Evolutionary conservation across 2,329 filamentous ascomycete genomes (phyloP), one percentile per base, ranked within the genome.

Genomic region (Aspergillus caelatus): DNA sequence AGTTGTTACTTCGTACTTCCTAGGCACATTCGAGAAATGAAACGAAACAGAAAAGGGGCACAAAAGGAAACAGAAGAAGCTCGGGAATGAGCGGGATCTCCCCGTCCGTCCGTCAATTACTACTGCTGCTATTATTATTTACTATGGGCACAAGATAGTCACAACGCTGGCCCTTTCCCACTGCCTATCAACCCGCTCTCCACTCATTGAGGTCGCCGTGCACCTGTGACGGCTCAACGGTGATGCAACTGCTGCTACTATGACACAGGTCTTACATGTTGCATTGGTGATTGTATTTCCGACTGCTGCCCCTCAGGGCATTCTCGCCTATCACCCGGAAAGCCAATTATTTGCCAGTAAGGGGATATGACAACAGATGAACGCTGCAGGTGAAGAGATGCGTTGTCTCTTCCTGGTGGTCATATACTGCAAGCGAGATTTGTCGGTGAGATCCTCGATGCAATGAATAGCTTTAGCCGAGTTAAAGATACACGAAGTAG

Each of bases 81-180:
- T 39, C 62, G 62, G 62, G 34, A 55, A 30, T 39, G 34, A 48
- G 55, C 62, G 58, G 58, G 62, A 64, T 61, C 39, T 54, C 58
- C 62, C 54, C 55, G 60, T 62, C 54, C 55, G 36, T 26, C 45
- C 45, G 28, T n/a, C n/a, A 43, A 26, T 10, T 34, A 54, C 48
- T 52, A 26, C 26, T 28, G 21, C 26, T 50, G 19, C 23, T 26
- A 30, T 12, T 19, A 52, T 14, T 45, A 43, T 23, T 26, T n/a
- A 12, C 23, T 19, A 19, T 30, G 30, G 26, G 16, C 53, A 56
- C 11, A 41, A 19, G 46, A 48, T 46, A 43, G 52, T 41, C 41
- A 48, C 43, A 45, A 50, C 41, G 59, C 59, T 28, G 12, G 12
- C 6, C 21, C 21, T 39, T 55, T 28, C 14, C 52, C 32, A 39